phyloP scores from a whole-genome alignment of 2,329 filamentous ascomycete genomes.

The Amesomyces nigricolor region DNA sequence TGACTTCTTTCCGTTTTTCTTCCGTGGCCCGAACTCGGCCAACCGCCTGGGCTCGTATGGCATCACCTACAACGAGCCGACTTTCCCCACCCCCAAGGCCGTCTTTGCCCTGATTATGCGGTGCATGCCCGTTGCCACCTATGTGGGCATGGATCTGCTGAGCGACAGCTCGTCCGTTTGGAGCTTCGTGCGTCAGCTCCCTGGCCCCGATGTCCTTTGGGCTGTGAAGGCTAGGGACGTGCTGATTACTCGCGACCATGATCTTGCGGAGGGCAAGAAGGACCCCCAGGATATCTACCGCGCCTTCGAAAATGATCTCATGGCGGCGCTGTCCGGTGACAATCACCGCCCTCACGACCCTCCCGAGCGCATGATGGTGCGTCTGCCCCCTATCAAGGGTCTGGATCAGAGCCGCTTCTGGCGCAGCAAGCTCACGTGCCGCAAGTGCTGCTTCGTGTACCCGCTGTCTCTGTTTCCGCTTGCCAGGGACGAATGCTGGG shows the following conservation, averaged over 20 bases:
- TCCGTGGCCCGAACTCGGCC: conserved; percentile 14
- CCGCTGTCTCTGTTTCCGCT: conserved; percentile 9
- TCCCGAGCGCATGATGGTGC: background rate
- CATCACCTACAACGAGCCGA: conserved; percentile 21
- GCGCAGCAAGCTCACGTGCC: background rate
- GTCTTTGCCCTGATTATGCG: conserved; percentile 14
- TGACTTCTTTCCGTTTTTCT: conserved; percentile 22
- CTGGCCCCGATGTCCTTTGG: conserved; percentile 24
- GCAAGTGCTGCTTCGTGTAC: conserved; percentile 1
- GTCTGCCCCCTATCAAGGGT: background rate
- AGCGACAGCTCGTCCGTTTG: conserved; percentile 24
- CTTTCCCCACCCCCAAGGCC: conserved; percentile 23
- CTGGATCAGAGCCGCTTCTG: conserved; percentile 3
- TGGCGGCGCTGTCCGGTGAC: conserved; percentile 20
- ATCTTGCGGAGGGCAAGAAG: background rate
- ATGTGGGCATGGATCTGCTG: conserved; percentile 23
- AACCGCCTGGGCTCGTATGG: conserved; percentile 19
- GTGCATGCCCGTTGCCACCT: conserved; percentile 6
- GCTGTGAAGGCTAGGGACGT: conserved; percentile 23
- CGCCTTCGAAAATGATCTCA: conserved; percentile 17
- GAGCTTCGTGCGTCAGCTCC: conserved; percentile 22
- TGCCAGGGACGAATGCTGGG: conserved; percentile 16
- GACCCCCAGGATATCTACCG: background rate
- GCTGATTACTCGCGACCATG: conserved; percentile 5
- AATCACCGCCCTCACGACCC: background rate